Evolutionary conservation across 305 asterid genomes (phyloP).

Genomic region (Fraxinus sp.): DNA sequence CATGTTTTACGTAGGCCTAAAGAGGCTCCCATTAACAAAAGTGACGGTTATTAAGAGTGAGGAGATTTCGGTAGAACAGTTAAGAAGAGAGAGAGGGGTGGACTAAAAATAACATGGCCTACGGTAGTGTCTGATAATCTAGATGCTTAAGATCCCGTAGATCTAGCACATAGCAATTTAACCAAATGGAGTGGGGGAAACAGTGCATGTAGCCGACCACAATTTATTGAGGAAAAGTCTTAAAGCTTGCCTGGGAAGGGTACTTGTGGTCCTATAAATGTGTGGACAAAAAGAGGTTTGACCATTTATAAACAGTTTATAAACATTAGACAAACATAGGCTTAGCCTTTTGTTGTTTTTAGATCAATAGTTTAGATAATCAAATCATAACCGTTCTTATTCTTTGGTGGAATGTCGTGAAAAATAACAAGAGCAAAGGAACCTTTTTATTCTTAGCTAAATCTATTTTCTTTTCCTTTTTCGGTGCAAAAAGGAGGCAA

Average conservation of each 20-base stretch:
- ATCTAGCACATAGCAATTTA: conserved; percentile 2
- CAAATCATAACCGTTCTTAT: background rate
- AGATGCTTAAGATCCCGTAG: background rate
- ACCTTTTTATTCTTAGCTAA: background rate
- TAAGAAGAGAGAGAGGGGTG: background rate
- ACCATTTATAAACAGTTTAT: background rate
- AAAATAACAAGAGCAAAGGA: background rate
- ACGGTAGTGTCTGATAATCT: background rate
- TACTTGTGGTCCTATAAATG: background rate
- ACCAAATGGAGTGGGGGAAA: background rate
- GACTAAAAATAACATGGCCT: background rate
- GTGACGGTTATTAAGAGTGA: background rate
- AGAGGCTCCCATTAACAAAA: background rate
- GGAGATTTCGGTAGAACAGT: background rate
- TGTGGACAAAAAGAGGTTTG: background rate
- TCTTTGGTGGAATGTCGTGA: background rate
- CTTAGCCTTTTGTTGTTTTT: background rate
- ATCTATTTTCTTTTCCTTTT: background rate
- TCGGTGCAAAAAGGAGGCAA: conserved; percentile 1
- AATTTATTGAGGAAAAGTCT: background rate
- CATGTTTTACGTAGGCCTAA: background rate
- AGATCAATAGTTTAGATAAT: background rate
- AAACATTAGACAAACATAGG: background rate
- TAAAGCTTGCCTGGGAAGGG: background rate
- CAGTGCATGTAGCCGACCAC: background rate